Percentiles rank a stretch among this genome's conserved stretches.
Conservation (phyloP, 139 green algal species). For the Micromonas commoda region DNA sequence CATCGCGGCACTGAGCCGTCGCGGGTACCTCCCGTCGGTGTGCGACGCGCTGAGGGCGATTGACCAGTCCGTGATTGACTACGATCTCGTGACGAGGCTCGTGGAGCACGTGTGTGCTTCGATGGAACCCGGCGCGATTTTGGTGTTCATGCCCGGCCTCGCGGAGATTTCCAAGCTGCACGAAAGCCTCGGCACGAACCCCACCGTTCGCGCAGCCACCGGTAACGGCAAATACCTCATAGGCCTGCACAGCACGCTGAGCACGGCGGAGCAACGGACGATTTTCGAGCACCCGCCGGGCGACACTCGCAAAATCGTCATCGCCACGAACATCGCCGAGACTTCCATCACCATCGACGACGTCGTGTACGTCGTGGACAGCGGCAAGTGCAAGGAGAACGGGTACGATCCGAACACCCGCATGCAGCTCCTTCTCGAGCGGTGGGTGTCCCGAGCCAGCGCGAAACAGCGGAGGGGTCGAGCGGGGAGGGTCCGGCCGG, state of each 20-base stretch:
- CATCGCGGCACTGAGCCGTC: background rate
- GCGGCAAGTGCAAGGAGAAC: conserved; percentile 52
- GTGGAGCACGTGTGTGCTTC: conserved; percentile 11
- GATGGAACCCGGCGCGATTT: conserved; percentile 13
- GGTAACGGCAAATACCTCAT: conserved; percentile 22
- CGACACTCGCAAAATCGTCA: conserved; percentile 45
- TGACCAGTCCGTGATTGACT: conserved; percentile 52
- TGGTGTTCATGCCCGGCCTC: conserved; percentile 39
- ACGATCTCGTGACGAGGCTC: conserved; percentile 30
- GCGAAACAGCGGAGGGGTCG: conserved; percentile 73
- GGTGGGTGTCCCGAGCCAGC: conserved; percentile 36
- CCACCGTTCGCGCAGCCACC: background rate
- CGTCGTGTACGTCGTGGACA: conserved; percentile 85
- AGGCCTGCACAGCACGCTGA: conserved; percentile 29
- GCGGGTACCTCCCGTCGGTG: conserved; percentile 31
- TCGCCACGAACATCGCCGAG: conserved; percentile 91
- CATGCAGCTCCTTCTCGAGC: conserved; percentile 25
- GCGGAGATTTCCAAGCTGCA: conserved; percentile 35
- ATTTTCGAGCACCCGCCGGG: conserved; percentile 28
- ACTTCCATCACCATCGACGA: conserved; percentile 94
- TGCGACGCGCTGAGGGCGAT: conserved; percentile 46
- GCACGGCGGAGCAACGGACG: conserved; percentile 20
- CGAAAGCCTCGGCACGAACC: conserved; percentile 1
- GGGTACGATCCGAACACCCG: conserved; percentile 32
- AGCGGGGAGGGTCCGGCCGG: conserved; percentile 65